These are phyloP conservation scores for Xylariaceae sp. DNA, from an alignment of 2,329 filamentous ascomycete species.

Conservation along the genomic window DNA sequence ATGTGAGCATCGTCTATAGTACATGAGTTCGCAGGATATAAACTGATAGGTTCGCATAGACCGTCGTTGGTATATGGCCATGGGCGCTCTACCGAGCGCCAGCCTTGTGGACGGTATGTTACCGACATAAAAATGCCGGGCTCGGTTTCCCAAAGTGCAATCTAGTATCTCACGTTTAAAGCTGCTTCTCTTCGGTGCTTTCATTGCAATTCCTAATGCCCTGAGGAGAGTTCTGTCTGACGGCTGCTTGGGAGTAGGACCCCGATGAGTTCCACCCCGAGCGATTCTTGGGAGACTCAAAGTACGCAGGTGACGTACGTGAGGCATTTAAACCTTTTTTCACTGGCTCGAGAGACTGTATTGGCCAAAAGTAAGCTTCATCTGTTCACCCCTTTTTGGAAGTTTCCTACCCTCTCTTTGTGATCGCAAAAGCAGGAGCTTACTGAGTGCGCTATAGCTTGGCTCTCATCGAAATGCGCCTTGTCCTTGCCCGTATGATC, in stretches of 20 bases:
- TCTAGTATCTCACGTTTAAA: too few species aligned
- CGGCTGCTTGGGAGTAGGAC: background rate
- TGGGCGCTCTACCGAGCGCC: slow-evolving; percentile 22
- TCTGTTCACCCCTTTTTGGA: too few species aligned
- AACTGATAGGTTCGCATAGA: slow-evolving; percentile 6
- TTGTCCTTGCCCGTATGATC: slow-evolving; percentile 4
- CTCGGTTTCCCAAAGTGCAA: too few species aligned
- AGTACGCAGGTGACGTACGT: background rate
- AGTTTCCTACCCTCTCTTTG: too few species aligned
- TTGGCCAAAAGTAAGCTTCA: background rate
- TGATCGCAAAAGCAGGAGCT: too few species aligned
- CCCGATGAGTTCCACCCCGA: background rate
- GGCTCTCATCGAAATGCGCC: slow-evolving; percentile 8
- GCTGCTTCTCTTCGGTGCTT: too few species aligned
- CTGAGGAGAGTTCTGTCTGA: background rate
- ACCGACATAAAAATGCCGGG: too few species aligned
- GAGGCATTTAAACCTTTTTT: background rate
- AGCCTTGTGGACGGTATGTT: slow-evolving; percentile 17
- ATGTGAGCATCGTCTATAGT: background rate
- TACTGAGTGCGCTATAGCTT: background rate
- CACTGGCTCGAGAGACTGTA: background rate
- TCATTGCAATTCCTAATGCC: too few species aligned
- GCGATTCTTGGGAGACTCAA: background rate
- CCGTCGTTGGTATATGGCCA: slow-evolving; percentile 21
- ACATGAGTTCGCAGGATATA: background rate